phyloP scores from a whole-genome alignment of 495 filamentous ascomycete genomes.

The Penicillium egyptiacum region DNA sequence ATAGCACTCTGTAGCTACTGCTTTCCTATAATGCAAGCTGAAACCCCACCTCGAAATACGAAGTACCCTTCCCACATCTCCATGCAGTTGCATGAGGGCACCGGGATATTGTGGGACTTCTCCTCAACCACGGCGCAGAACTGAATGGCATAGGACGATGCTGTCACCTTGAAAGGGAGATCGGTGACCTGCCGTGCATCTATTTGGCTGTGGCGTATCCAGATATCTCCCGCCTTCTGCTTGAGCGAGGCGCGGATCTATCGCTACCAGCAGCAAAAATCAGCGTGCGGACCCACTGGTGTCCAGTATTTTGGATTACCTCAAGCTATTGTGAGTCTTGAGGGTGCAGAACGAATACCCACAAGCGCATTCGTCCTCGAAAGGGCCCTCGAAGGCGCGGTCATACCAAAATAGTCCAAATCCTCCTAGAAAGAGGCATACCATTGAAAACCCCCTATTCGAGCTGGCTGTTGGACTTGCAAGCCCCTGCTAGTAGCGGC shows the following conservation, averaged over 20 bases:
- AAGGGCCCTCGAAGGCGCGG: background rate
- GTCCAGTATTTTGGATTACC: background rate
- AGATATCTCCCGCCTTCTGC: background rate
- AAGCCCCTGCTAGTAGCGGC: background rate
- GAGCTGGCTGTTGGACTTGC: background rate
- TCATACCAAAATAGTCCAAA: background rate
- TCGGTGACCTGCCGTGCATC: background rate
- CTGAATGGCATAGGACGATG: background rate
- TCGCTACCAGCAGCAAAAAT: background rate
- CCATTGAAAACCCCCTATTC: background rate
- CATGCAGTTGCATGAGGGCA: background rate
- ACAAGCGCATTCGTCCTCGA: background rate
- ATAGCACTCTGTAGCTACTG: background rate
- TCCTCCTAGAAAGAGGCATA: background rate
- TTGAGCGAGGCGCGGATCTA: background rate
- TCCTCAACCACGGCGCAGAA: background rate
- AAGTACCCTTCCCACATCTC: too few relatives aligned
- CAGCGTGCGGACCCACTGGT: background rate
- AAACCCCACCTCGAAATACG: too few relatives aligned
- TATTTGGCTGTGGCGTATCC: background rate
- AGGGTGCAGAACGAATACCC: background rate
- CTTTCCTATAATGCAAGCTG: background rate
- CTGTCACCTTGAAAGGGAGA: background rate
- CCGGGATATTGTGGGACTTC: background rate
- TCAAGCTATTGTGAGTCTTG: background rate